Evolutionary conservation across 176 grass and related monocot species (phyloP), one percentile per base, ranked within the genome.

Genomic region (Oryza brachyantha): DNA sequence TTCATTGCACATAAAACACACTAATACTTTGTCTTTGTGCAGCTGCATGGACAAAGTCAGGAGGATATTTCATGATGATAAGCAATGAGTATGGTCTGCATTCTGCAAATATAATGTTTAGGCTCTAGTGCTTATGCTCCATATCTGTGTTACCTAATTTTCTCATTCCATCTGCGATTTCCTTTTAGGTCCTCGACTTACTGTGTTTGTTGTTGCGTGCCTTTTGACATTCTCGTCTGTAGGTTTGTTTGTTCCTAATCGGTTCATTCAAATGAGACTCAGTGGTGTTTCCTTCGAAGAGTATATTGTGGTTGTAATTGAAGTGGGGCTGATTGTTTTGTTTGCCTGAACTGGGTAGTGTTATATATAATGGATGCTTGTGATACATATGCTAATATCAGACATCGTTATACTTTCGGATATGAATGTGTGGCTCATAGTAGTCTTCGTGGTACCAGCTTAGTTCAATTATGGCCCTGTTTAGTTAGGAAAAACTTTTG

Each of bases 31-130:
- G 14, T 2, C 19, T 70, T 64, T 70, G 8, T 57, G 25, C 35
- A 80, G 77, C 35, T 80, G 34, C 65, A 60, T 80, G 1, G 77
- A 41, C 25, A 80, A 80, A 80, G 35, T 69, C 28, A 80, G 35
- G 36, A 59, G 77, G 25, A 31, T 80, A 41, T 13, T 70, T 34
- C 64, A 79, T 57, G 34, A 36, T 68, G 64, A 25, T 14, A 66
- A 39, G 16, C 34, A 69, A 35, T 68, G 43, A 79, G 75, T 43
- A 77, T 3, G 61, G 27, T 25, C 7, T 57, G 8, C 52, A 57
- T 39, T 25, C 21, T 57, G n/a, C 52, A 57, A 60, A 25, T 28
- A 42, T 2, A 58, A 60, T 40, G 61, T 74, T 38, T 59, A 7
- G 6, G 7, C 72, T 37, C 36, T 52, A 16, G 32, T 73, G 19